These are phyloP conservation scores for Copromyces sp. DNA, from an alignment of 495 filamentous ascomycete species.

Conservation along the genomic window DNA sequence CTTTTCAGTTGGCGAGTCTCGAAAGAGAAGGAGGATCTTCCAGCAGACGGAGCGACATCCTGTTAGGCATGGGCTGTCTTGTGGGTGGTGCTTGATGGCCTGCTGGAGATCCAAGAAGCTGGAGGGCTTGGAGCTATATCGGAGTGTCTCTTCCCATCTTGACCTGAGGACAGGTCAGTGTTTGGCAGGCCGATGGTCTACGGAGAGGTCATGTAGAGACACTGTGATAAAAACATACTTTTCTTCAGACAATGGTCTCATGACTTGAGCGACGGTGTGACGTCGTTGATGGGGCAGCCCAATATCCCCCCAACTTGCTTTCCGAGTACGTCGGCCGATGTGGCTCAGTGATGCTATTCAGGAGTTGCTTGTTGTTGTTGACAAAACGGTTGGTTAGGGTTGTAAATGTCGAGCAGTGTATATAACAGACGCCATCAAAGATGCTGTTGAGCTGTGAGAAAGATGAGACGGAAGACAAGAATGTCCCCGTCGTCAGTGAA, in stretches of 20 bases:
- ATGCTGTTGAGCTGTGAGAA: neutral
- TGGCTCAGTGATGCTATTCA: neutral
- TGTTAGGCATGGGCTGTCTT: slow-evolving; percentile 50
- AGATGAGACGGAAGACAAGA: neutral
- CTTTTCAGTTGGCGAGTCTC: slow-evolving; percentile 49
- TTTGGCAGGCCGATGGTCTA: neutral
- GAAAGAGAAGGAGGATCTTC: slow-evolving; percentile 85
- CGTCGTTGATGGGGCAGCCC: neutral
- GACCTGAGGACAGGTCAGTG: slow-evolving; percentile 21
- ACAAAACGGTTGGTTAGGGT: neutral
- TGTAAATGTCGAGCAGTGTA: neutral
- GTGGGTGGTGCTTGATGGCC: slow-evolving; percentile 47
- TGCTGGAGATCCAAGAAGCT: slow-evolving; percentile 55
- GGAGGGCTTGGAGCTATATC: slow-evolving; percentile 32
- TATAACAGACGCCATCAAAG: neutral
- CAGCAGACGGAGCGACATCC: slow-evolving; percentile 85
- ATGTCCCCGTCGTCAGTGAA: neutral
- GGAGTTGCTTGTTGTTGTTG: neutral
- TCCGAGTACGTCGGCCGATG: too few species aligned
- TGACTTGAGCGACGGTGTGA: slow-evolving; percentile 15
- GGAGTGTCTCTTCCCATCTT: slow-evolving; percentile 59
- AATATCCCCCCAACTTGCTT: neutral
- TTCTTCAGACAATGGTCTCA: slow-evolving; percentile 55
- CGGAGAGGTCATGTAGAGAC: neutral
- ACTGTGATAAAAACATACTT: slow-evolving; percentile 32